Evolutionary conservation across 2,329 filamentous ascomycete species (phyloP).

Genomic region (Neurospora sp.): DNA sequence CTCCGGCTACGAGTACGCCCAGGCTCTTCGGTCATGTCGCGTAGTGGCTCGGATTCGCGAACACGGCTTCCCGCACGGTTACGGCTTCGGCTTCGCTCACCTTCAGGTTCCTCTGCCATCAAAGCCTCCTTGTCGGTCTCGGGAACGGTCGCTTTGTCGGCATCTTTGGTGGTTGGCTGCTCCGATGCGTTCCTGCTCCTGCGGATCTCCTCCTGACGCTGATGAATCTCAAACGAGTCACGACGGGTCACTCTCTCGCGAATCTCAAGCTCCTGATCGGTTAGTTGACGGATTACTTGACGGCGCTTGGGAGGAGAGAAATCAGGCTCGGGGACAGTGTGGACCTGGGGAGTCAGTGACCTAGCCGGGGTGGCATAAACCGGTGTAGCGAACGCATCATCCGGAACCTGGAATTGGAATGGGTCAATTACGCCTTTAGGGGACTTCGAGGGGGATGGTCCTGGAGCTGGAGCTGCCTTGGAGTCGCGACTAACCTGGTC

Average conservation of each 20-base stretch:
- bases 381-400: constrained; percentile 42
- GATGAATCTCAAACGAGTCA: constrained; percentile 39
- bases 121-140: neutral
- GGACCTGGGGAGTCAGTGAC: constrained; percentile 39
- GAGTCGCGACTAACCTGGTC: neutral
- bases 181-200: neutral
- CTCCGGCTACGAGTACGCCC: constrained; percentile 12
- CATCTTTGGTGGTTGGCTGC: neutral
- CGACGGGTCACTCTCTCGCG: constrained; percentile 36
- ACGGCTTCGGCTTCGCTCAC: constrained; percentile 22
- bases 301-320: constrained; percentile 19
- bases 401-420: constrained; percentile 47
- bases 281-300: neutral
- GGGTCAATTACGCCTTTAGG: constrained; percentile 36
- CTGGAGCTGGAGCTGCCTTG: neutral
- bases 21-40: neutral
- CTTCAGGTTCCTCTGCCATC: neutral
- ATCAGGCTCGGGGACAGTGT: constrained; percentile 44
- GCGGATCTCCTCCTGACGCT: constrained; percentile 18
- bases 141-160: neutral
- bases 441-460: constrained; percentile 13
- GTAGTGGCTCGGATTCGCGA: neutral
- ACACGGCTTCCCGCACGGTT: constrained; percentile 10
- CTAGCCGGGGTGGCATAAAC: constrained; percentile 28
- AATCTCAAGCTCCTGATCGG: constrained; percentile 14